phyloP scores from a whole-genome alignment of 305 asterid genomes.

The Rubia peregrina region DNA sequence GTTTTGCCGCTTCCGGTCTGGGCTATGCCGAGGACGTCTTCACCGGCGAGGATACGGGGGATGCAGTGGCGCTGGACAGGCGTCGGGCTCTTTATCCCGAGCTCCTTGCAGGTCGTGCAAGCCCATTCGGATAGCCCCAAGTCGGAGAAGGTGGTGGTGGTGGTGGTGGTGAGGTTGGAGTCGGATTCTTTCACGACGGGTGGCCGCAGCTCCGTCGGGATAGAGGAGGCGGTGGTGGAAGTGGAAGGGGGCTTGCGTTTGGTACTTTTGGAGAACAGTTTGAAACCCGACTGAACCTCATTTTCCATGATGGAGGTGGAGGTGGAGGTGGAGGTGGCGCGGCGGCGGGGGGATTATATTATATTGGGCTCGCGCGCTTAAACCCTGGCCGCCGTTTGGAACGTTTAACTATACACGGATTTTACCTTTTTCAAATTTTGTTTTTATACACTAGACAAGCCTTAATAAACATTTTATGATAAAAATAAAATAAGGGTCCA shows the following conservation, averaged over 20 bases:
- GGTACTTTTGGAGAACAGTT: slow-evolving; percentile 43
- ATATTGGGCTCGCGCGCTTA: not conserved
- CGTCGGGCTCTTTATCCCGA: slow-evolving; percentile 81
- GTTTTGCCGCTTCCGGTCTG: slow-evolving; percentile 94
- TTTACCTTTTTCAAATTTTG: too few relatives aligned
- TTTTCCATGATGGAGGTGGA: slow-evolving; percentile 30
- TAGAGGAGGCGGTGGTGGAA: slow-evolving; percentile 3
- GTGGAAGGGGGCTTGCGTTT: slow-evolving; percentile 4
- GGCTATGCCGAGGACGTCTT: slow-evolving; percentile 85
- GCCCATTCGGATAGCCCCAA: slow-evolving; percentile 86
- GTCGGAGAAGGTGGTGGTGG: slow-evolving; percentile 57
- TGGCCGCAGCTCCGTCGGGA: slow-evolving; percentile 15
- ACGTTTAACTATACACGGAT: not conserved
- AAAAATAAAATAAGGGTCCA: too few relatives aligned
- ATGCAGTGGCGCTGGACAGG: slow-evolving; percentile 89
- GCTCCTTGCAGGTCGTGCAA: slow-evolving; percentile 68
- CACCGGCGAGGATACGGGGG: slow-evolving; percentile 72
- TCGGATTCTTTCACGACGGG: slow-evolving; percentile 45
- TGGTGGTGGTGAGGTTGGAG: slow-evolving; percentile 40
- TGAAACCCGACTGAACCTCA: slow-evolving; percentile 39
- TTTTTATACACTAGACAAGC: too few relatives aligned
- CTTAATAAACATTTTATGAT: too few relatives aligned
- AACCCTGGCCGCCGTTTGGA: not conserved
- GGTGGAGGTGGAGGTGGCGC: not conserved
- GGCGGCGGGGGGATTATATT: not conserved